phyloP scores from a whole-genome alignment of 768 basidiomycete species.

The Pleurotus cornucopiae region DNA sequence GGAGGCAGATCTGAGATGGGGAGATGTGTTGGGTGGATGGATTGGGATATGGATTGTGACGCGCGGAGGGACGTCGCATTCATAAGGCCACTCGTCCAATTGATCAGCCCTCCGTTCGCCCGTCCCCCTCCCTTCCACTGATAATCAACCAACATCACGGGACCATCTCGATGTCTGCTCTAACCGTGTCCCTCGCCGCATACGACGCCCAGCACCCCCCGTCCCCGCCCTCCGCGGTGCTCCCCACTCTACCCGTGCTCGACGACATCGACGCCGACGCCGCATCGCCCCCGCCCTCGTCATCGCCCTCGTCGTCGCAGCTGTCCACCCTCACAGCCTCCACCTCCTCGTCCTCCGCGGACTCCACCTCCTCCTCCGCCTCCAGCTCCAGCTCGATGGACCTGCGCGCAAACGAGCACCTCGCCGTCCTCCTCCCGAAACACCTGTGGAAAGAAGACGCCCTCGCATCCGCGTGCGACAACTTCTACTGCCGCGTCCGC shows the following conservation, averaged over 20 bases:
- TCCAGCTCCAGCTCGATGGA: no score
- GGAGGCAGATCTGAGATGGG: no score
- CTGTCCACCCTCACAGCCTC: not conserved
- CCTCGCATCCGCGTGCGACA: constrained; percentile 62
- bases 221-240: not conserved
- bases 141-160: no score
- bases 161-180: not conserved
- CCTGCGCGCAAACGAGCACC: constrained; percentile 43
- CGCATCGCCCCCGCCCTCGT: not conserved
- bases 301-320: not conserved
- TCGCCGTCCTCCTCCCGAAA: constrained; percentile 69
- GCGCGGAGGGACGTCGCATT: no score
- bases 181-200: not conserved
- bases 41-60: no score
- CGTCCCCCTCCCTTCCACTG: no score
- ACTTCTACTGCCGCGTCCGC: constrained; percentile 59
- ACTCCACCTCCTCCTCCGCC: constrained; percentile 10
- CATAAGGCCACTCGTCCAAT: not conserved
- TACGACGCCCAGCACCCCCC: not conserved
- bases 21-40: no score
- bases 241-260: no score
- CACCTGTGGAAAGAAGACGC: constrained; percentile 78
- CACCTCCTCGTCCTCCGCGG: constrained; percentile 1
- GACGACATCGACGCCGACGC: not conserved
- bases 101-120: not conserved